Evolutionary conservation across 306 rosid species (phyloP).

Genomic region (Quercus ilex): DNA sequence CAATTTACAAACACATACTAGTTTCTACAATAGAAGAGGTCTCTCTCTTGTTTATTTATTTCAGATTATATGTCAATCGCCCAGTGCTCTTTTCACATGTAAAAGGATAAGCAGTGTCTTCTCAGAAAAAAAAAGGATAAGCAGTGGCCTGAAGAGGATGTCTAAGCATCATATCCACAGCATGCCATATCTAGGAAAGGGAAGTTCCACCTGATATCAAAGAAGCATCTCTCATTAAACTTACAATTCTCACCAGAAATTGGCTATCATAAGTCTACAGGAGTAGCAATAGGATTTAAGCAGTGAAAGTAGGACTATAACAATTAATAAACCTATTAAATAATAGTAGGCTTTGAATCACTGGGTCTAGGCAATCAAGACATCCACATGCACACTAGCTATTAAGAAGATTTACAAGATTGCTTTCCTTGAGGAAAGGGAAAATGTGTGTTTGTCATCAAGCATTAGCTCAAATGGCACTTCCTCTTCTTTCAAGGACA

Average conservation of each 20-base stretch:
- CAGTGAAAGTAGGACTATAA: background rate
- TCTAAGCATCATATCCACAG: conserved; percentile 34
- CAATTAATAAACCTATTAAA: background rate
- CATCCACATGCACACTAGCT: background rate
- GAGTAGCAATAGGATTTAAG: background rate
- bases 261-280: background rate
- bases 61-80: conserved; percentile 27
- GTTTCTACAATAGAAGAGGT: conserved; percentile 1
- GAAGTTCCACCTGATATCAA: conserved; percentile 44
- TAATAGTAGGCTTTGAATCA: background rate
- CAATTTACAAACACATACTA: conserved; percentile 19
- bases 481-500: background rate
- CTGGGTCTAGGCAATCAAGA: background rate
- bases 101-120: conserved; percentile 26
- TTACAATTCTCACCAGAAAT: background rate
- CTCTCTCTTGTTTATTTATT: conserved; percentile 40
- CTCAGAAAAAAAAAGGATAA: conserved; percentile 6
- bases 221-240: conserved; percentile 16
- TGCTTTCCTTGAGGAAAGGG: too few relatives aligned
- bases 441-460: too few relatives aligned
- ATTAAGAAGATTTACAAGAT: too few relatives aligned
- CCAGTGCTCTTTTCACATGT: conserved; percentile 30
- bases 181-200: conserved; percentile 27
- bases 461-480: background rate
- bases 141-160: conserved; percentile 30